These are phyloP conservation scores for Kluyveromyces nonfermentans DNA, from an alignment of 805 yeast species.

Conservation along the genomic window DNA sequence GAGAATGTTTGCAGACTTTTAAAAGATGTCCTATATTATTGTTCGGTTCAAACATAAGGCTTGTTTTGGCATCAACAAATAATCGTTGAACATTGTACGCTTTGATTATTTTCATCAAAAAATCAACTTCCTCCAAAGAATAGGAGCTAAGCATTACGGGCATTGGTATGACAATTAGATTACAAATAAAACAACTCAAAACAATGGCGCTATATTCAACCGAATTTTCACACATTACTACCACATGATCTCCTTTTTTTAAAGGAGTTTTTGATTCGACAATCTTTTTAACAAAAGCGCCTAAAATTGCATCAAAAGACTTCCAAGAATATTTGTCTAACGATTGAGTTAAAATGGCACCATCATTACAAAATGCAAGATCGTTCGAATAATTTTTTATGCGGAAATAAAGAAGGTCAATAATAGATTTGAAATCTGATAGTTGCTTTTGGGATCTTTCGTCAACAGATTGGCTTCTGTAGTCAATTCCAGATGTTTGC, in stretches of 20 bases:
- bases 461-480: constrained; percentile 66
- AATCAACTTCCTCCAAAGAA: constrained; percentile 63
- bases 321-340: constrained; percentile 54
- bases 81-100: constrained; percentile 66
- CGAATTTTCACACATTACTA: constrained; percentile 75
- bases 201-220: constrained; percentile 80
- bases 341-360: constrained; percentile 24
- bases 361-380: constrained; percentile 50
- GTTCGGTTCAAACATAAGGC: constrained; percentile 18
- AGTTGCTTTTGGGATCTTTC: constrained; percentile 67
- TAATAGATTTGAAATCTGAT: constrained; percentile 59
- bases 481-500: constrained; percentile 78
- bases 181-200: constrained; percentile 78
- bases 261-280: constrained; percentile 54
- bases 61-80: constrained; percentile 49
- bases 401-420: constrained; percentile 73
- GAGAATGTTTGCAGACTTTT: constrained; percentile 15
- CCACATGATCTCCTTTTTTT: constrained; percentile 60
- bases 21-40: constrained; percentile 15
- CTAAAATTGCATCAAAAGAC: constrained; percentile 66
- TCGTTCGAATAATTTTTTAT: constrained; percentile 68
- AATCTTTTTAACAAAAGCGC: constrained; percentile 64
- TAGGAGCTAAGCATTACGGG: constrained; percentile 62
- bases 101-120: constrained; percentile 52
- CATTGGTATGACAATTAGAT: constrained; percentile 53